Evolutionary conservation across 2,329 filamentous ascomycete genomes (phyloP), one percentile per base, ranked within the genome.

Genomic region (Colletotrichum sp.): DNA sequence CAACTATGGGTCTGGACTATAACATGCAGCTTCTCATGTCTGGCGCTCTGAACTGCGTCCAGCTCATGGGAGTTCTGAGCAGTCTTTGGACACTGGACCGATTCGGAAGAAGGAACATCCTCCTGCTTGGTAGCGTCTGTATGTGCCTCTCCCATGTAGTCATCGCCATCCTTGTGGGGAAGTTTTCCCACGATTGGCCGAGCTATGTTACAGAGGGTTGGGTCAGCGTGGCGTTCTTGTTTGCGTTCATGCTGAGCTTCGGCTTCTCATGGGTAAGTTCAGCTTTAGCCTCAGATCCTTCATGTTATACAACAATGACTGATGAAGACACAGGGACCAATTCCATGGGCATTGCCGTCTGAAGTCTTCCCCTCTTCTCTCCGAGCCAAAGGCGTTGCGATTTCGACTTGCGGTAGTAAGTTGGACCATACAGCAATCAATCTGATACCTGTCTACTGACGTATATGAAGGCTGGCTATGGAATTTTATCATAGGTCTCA

Each of bases 21-120:
- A 76, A 82, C 1, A 83, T 80, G 79, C 61, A 80, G 0, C 72
- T 85, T 0, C 83, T 83, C 24, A 78, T 85, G 3, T 79, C 80
- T 4, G 83, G 82, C 0, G 79, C 85, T 43, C 71, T 85, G 34
- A 85, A 85, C 32, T 80, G 85, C n/a, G 80, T 77, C 36, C 84
- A 83, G 72, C 60, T 85, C 1, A 76, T 83, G 1, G 83, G 81
- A 1, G 79, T 78, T 0, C 77, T 82, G 6, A 72, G 77, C 2
- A 79, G 78, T 7, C 77, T 84, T 14, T 67, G 82, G 2, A 18
- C 26, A 7, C 26, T 65, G 7, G 63, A 65, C 14, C n/a, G 36
- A 14, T 16, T 65, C 10, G 63, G 63, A 1, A 79, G 82, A 2
- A 72, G 81, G 4, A 73, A 70, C 7, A 75, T 83, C 7, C 76